phyloP scores from a whole-genome alignment of 179 eudicot genomes.

The Corrigiola litoralis region DNA sequence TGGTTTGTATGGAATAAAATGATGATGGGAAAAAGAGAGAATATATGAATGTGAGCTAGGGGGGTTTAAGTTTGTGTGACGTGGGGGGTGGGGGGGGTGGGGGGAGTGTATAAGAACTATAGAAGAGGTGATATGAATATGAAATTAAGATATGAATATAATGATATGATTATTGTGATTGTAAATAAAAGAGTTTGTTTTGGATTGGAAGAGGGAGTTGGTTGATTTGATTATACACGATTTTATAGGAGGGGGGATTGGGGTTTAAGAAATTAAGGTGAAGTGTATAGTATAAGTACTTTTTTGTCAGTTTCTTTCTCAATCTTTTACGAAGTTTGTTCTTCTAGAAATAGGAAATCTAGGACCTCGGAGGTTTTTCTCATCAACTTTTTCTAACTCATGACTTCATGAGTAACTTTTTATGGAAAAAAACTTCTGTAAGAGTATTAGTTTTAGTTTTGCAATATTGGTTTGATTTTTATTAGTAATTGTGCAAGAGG shows the following conservation, averaged over 20 bases:
- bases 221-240: neutral
- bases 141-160: neutral
- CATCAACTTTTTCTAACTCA: neutral
- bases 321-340: conserved; percentile 3
- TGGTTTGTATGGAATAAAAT: neutral
- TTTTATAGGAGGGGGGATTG: neutral
- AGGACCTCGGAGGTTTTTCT: neutral
- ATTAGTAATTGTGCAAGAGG: no score
- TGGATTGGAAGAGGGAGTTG: neutral
- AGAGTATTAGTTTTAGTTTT: no score
- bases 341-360: neutral
- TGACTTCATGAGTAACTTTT: no score
- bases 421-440: no score
- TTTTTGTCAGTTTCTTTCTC: conserved; percentile 8
- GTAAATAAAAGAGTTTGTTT: neutral
- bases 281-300: conserved; percentile 1
- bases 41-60: neutral
- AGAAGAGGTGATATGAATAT: neutral
- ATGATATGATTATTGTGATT: neutral
- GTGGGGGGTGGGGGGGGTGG: conserved; percentile 7
- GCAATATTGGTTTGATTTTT: no score
- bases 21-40: neutral
- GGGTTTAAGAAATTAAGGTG: no score
- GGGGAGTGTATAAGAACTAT: neutral
- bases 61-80: conserved; percentile 3